Percentiles rank a stretch among this genome's conserved stretches.
phyloP scores from a whole-genome alignment of 2,329 filamentous ascomycete genomes.

The Arthrocladium fulminans region DNA sequence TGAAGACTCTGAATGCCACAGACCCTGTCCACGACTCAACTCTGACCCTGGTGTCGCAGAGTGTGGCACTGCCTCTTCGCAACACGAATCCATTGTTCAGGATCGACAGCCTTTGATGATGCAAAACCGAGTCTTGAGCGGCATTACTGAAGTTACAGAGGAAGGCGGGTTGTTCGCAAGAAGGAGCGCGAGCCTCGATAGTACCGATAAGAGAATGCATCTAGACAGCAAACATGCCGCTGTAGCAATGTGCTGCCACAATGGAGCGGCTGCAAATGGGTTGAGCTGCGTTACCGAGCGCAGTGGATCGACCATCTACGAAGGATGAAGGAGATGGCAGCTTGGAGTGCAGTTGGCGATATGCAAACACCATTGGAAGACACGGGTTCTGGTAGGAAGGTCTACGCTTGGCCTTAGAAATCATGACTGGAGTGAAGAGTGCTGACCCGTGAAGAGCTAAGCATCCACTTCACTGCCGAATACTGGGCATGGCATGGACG shows the following conservation, averaged over 20 bases:
- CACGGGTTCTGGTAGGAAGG: no score
- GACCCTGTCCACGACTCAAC: not conserved
- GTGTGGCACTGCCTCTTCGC: not conserved
- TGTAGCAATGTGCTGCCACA: not conserved
- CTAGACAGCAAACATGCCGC: not conserved
- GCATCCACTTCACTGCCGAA: no score
- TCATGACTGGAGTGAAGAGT: no score
- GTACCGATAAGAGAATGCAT: constrained; percentile 7
- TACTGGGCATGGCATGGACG: no score
- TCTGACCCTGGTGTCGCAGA: not conserved
- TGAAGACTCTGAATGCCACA: not conserved
- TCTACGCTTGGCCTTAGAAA: no score
- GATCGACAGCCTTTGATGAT: not conserved
- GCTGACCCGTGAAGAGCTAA: no score
- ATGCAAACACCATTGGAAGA: no score
- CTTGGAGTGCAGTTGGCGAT: no score
- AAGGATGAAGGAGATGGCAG: no score
- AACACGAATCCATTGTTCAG: not conserved
- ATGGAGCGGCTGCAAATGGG: not conserved
- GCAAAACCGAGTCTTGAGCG: constrained; percentile 1
- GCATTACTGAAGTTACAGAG: constrained; percentile 5
- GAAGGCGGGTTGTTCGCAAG: not conserved
- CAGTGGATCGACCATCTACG: no score
- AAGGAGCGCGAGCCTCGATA: not conserved
- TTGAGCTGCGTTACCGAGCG: not conserved